Evolutionary conservation across 1,284 basidiomycete species (phyloP).

Genomic region (Coniferiporia weirii): DNA sequence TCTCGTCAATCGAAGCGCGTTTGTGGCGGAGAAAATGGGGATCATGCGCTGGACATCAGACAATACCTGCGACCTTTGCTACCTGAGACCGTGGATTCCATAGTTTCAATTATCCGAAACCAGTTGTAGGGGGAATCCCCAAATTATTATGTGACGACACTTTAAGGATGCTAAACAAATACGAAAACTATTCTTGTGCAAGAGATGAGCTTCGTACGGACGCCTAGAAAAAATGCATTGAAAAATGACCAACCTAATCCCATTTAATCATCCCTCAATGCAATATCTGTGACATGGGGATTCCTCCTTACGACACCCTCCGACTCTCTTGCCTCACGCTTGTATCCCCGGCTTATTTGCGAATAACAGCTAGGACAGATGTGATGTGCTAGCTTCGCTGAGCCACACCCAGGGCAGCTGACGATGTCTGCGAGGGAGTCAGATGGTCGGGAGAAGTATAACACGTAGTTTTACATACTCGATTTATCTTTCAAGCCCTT

Average conservation of each 20-base stretch:
- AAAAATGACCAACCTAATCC: background rate
- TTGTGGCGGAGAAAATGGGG: too few relatives aligned
- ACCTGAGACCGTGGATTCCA: too few relatives aligned
- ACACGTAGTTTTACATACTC: slow-evolving; percentile 50
- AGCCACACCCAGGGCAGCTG: slow-evolving; percentile 88
- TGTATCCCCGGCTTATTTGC: slow-evolving; percentile 68
- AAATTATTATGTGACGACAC: background rate
- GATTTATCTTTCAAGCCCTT: slow-evolving; percentile 94
- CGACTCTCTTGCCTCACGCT: slow-evolving; percentile 31
- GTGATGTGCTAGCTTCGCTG: slow-evolving; percentile 85
- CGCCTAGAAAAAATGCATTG: background rate
- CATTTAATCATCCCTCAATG: background rate
- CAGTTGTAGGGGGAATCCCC: background rate
- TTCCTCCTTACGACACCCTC: background rate
- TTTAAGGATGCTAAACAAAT: background rate
- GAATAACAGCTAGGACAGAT: slow-evolving; percentile 85
- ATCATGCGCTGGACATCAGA: background rate
- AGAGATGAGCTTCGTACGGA: background rate
- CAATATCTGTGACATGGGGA: slow-evolving; percentile 1
- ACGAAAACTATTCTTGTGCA: background rate
- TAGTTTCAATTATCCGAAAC: too few relatives aligned
- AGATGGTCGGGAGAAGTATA: slow-evolving; percentile 17
- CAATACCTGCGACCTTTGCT: background rate
- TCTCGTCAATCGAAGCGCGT: too few relatives aligned
- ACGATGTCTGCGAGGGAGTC: slow-evolving; percentile 65